Conservation (phyloP, 2,329 filamentous ascomycete species). For the Trichoderma sp. region DNA sequence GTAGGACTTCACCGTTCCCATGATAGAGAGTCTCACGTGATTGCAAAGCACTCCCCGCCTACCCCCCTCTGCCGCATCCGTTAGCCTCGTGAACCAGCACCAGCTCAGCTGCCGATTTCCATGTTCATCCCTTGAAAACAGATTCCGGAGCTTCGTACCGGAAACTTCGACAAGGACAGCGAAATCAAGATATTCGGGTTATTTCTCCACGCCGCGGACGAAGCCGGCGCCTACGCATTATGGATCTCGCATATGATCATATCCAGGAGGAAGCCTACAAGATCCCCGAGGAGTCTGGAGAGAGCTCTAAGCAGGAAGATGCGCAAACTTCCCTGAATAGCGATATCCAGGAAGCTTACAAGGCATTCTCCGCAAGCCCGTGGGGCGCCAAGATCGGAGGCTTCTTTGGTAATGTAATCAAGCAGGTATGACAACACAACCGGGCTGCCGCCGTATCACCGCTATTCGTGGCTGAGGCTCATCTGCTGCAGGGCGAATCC, state of each 20-base stretch:
- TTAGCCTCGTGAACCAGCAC: conserved; percentile 9
- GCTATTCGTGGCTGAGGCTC: neutral
- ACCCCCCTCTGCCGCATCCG: neutral
- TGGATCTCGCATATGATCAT: conserved; percentile 98
- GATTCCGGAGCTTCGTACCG: neutral
- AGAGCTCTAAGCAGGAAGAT: conserved; percentile 41
- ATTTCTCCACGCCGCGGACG: neutral
- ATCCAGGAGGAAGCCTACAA: conserved; percentile 80
- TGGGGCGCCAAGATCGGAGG: conserved; percentile 90
- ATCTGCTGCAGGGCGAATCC: conserved; percentile 61
- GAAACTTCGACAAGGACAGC: neutral
- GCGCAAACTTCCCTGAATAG: conserved; percentile 65
- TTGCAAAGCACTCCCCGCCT: neutral
- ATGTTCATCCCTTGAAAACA: neutral
- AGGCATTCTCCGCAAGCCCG: conserved; percentile 83
- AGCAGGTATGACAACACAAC: conserved; percentile 60
- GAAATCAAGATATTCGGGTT: neutral
- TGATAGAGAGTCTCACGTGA: conserved; percentile 4
- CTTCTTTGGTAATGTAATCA: conserved; percentile 86
- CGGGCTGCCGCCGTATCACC: neutral
- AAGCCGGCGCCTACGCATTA: conserved; percentile 39
- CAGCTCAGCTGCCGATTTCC: conserved; percentile 9
- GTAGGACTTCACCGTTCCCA: neutral
- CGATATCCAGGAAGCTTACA: conserved; percentile 93
- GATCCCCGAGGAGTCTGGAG: conserved; percentile 49